Conservation (phyloP, 1,139 yeast species). For the Zygosaccharomyces pseudobailii region DNA sequence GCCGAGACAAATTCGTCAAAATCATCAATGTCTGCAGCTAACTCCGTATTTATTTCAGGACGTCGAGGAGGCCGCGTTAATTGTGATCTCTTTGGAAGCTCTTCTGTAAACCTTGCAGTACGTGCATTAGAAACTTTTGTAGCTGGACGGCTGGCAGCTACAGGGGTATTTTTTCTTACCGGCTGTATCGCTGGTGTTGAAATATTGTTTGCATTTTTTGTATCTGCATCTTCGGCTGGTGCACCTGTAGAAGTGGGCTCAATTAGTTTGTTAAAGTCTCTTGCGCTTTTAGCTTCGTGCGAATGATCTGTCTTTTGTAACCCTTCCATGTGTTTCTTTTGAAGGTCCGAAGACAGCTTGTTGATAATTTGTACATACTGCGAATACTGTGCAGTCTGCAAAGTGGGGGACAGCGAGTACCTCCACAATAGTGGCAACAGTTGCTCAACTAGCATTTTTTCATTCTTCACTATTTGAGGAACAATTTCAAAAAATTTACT, state of each 20-base stretch:
- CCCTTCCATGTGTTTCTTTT: conserved; percentile 33
- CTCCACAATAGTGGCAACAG: conserved; percentile 48
- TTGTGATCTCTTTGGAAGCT: conserved; percentile 3
- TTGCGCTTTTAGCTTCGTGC: conserved; percentile 16
- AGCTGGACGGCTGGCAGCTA: not conserved
- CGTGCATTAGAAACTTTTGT: conserved; percentile 2
- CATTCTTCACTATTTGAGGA: conserved; percentile 39
- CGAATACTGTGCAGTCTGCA: conserved; percentile 40
- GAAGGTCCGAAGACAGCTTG: conserved; percentile 37
- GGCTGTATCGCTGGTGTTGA: conserved; percentile 27
- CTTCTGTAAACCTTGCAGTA: conserved; percentile 3
- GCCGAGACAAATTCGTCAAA: conserved; percentile 34
- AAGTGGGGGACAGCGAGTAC: conserved; percentile 44
- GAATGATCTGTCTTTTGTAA: conserved; percentile 23
- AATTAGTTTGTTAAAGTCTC: conserved; percentile 26
- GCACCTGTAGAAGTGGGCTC: conserved; percentile 14
- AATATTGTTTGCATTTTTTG: conserved; percentile 20
- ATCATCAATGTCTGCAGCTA: conserved; percentile 24
- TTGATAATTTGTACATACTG: conserved; percentile 38
- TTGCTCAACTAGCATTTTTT: conserved; percentile 38
- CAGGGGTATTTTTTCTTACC: conserved; percentile 12
- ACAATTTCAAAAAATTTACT: conserved; percentile 49
- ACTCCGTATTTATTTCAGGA: not conserved
- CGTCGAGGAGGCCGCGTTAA: conserved; percentile 10
- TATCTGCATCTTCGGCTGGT: conserved; percentile 21